Evolutionary conservation across 805 yeast species (phyloP), one percentile per base, ranked within the genome.

Genomic region (Lachancea mirantina): DNA sequence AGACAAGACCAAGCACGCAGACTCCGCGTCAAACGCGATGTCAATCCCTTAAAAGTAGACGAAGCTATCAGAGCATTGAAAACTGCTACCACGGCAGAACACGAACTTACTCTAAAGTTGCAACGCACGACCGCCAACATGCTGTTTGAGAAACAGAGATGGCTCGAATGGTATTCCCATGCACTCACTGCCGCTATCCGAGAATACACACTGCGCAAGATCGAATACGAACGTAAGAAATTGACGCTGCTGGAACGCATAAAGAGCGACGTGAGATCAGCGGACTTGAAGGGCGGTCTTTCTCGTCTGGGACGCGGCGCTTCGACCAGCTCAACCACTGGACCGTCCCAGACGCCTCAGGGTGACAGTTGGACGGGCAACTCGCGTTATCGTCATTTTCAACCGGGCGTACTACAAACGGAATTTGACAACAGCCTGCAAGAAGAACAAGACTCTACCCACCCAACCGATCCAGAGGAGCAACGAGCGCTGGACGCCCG

Each of bases 11-110:
- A 73, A 4, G 94, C 94, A 1, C 61, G 73, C 26, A 77, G 78
- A 47, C 68, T 85, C 35, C 82, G 84, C 46, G 74, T 74, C 34
- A 77, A 72, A 46, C 65, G 85, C 21, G 75, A 82, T 31, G 77
- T 85, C 32, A 89, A 82, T 47, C 95, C 97, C 0, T 57, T 83
- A 17, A 84, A 80, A 52, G 94, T 85, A 4, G 96, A 92, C 46
- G 96, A 88, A 45, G 94, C 96, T 0, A 73, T 89, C 18, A 67
- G 79, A 34, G 67, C 83, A 6, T 65, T 88, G 35, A 95, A 88
- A 53, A 74, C 72, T 19, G 92, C 95, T 1, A 74, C 83, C 8
- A 74, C 72, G 36, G 66, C 72, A 11, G 96, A 89, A 55, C 81
- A 81, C 41, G 78, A 76, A 21, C 67, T 88, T 35, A 75, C 79